A percentile compares a stretch with the other conserved stretches of the same genome.
Conservation (phyloP, 2,329 filamentous ascomycete genomes). For the Calonectria hawksworthii region DNA sequence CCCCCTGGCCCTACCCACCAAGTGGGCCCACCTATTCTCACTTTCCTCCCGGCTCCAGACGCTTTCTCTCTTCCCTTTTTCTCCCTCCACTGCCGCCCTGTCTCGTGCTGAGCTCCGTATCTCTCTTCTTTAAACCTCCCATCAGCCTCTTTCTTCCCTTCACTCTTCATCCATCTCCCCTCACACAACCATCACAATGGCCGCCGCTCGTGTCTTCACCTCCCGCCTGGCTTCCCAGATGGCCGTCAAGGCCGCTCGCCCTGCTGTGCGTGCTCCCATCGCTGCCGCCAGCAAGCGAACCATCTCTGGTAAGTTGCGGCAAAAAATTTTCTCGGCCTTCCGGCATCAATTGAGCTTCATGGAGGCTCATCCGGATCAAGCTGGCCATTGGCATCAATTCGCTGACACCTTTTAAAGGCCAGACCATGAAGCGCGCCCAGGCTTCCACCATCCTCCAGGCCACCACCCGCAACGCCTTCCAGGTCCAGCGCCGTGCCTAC, state of each 20-base stretch:
- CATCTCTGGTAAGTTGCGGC: constrained; percentile 75
- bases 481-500: constrained; percentile 80
- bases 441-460: constrained; percentile 75
- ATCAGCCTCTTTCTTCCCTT: constrained; percentile 48
- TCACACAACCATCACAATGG: constrained; percentile 78
- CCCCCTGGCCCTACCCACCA: constrained; percentile 48
- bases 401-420: constrained; percentile 61
- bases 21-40: constrained; percentile 54
- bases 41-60: constrained; percentile 53
- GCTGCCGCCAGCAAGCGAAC: constrained; percentile 80
- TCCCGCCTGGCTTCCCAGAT: constrained; percentile 83
- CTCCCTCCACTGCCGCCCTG: constrained; percentile 53
- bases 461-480: constrained; percentile 75
- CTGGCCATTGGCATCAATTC: constrained; percentile 43
- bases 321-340: constrained; percentile 50
- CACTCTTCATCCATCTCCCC: constrained; percentile 50
- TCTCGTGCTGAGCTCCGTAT: constrained; percentile 52
- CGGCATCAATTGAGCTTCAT: constrained; percentile 45
- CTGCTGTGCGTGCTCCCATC: constrained; percentile 76
- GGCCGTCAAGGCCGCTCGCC: constrained; percentile 83
- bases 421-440: constrained; percentile 83
- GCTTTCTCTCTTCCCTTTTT: constrained; percentile 58
- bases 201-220: constrained; percentile 82
- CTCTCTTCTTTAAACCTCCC: constrained; percentile 51
- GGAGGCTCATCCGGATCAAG: constrained; percentile 50